phyloP scores from a whole-genome alignment of 2,329 filamentous ascomycete genomes.

The Penicillium griseofulvum region DNA sequence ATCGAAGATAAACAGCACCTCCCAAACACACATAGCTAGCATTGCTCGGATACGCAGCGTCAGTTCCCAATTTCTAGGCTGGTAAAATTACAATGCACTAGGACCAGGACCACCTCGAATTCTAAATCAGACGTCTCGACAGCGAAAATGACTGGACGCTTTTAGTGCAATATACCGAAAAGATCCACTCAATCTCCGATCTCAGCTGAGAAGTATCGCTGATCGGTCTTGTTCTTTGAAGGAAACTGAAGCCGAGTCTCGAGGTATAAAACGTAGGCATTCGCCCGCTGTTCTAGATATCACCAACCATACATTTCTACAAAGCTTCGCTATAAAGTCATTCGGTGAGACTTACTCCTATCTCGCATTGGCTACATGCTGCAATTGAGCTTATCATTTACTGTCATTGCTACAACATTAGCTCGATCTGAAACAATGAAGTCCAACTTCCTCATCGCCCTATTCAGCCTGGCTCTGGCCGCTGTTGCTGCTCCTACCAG shows the following conservation, averaged over 20 bases:
- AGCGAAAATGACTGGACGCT: not conserved
- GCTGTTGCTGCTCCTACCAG: conserved; percentile 5
- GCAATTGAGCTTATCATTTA: not conserved
- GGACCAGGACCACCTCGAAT: not conserved
- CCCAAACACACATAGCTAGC: not conserved
- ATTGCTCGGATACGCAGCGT: not conserved
- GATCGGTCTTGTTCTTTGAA: not conserved
- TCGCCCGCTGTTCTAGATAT: not conserved
- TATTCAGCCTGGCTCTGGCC: conserved; percentile 3
- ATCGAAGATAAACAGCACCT: not conserved
- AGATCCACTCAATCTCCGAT: not conserved
- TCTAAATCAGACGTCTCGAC: not conserved
- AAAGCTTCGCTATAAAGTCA: not conserved
- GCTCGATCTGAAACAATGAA: not conserved
- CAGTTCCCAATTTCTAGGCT: too few species aligned
- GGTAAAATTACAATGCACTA: not conserved
- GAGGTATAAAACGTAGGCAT: not conserved
- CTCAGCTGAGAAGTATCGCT: not conserved
- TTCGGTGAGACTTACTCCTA: not conserved
- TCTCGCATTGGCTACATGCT: too few species aligned
- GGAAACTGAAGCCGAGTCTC: not conserved
- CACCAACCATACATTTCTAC: not conserved
- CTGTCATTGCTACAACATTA: not conserved
- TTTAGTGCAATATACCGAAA: not conserved
- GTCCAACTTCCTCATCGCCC: conserved; percentile 1